Conservation (phyloP, 2,329 filamentous ascomycete species). For the Curvularia spicifera region DNA sequence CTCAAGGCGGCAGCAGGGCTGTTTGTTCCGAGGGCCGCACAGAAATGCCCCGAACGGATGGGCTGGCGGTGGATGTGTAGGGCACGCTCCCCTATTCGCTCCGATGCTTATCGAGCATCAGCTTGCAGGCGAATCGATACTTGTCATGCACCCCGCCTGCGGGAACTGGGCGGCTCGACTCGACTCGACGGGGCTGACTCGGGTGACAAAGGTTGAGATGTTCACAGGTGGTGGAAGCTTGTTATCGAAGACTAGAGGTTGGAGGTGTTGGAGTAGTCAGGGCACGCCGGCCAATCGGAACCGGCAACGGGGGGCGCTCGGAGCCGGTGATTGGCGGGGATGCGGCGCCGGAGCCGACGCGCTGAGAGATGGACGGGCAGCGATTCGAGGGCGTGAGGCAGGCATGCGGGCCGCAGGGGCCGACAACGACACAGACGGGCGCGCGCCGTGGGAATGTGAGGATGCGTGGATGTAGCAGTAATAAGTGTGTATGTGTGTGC, state of each 20-base stretch:
- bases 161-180: no score
- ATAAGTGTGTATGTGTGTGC: background rate
- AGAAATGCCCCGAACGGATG: background rate
- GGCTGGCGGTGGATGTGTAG: background rate
- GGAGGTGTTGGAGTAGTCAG: background rate
- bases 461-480: background rate
- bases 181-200: no score
- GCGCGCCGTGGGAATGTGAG: no score
- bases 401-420: background rate
- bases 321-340: background rate
- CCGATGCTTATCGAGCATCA: background rate
- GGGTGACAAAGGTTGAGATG: background rate
- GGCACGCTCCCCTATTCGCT: background rate
- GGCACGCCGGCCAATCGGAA: background rate
- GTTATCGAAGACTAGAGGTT: background rate
- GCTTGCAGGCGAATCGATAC: background rate
- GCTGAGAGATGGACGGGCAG: no score
- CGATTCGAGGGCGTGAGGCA: background rate
- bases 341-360: background rate
- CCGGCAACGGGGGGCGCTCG: background rate
- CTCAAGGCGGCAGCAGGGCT: background rate
- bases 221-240: background rate
- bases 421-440: background rate
- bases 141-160: background rate
- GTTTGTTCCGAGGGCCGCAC: background rate